phyloP scores from a whole-genome alignment of 2,329 filamentous ascomycete genomes.

The Sclerotinia sclerotiorum region DNA sequence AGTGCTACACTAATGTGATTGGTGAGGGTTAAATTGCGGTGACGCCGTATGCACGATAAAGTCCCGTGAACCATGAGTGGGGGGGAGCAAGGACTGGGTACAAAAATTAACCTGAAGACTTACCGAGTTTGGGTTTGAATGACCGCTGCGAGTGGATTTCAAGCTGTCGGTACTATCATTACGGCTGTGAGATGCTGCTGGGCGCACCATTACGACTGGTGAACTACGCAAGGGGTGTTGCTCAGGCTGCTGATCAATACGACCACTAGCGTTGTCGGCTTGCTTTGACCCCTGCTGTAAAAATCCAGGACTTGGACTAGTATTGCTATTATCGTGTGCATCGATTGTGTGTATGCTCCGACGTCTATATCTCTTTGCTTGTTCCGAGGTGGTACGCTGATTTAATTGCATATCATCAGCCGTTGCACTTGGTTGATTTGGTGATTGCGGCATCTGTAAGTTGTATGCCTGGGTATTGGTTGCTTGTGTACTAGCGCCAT shows the following conservation, averaged over 20 bases:
- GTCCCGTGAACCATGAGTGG: slow-evolving; percentile 25
- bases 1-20: slow-evolving; percentile 33
- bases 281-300: slow-evolving; percentile 37
- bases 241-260: slow-evolving; percentile 39
- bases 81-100: slow-evolving; percentile 11
- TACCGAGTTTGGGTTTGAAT: slow-evolving; percentile 66
- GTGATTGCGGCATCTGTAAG: slow-evolving; percentile 37
- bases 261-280: slow-evolving; percentile 37
- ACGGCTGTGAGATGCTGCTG: slow-evolving; percentile 37
- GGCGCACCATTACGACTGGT: slow-evolving; percentile 34
- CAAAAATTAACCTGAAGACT: slow-evolving; percentile 44
- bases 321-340: slow-evolving; percentile 33
- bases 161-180: slow-evolving; percentile 66
- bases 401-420: slow-evolving; percentile 50
- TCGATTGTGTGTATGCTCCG: slow-evolving; percentile 75
- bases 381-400: slow-evolving; percentile 58
- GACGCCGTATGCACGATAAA: slow-evolving; percentile 30
- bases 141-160: slow-evolving; percentile 55
- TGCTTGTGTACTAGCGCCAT: slow-evolving; percentile 46
- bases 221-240: slow-evolving; percentile 40
- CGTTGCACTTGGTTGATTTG: slow-evolving; percentile 27
- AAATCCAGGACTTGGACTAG: slow-evolving; percentile 27
- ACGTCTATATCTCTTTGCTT: slow-evolving; percentile 74
- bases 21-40: slow-evolving; percentile 38
- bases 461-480: slow-evolving; percentile 32